Percentiles rank a stretch among this genome's conserved stretches.
Evolutionary conservation across 306 rosid species (phyloP).

Genomic region (Vigna reflexopilosa): DNA sequence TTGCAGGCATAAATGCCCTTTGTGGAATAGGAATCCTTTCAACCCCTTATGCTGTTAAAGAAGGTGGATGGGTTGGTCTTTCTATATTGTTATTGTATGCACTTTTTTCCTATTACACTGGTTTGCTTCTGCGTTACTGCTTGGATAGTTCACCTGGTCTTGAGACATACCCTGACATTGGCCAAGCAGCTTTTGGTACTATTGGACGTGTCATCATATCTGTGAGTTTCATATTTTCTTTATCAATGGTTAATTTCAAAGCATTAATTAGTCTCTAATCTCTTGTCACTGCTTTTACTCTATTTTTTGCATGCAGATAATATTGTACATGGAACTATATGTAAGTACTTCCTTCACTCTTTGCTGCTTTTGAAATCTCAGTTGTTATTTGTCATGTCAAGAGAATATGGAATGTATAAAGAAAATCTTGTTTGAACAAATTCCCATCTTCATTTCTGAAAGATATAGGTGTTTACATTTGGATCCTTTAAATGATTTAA

Average conservation of each 20-base stretch:
- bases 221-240: conserved; percentile 47
- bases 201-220: conserved; percentile 75
- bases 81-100: conserved; percentile 67
- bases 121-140: conserved; percentile 82
- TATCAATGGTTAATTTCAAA: neutral
- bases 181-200: conserved; percentile 92
- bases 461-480: no score
- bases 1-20: conserved; percentile 88
- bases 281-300: neutral
- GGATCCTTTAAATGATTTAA: no score
- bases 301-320: conserved; percentile 63
- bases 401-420: neutral
- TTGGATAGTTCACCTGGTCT: conserved; percentile 88
- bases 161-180: conserved; percentile 94
- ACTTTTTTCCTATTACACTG: conserved; percentile 81
- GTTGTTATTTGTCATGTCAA: neutral
- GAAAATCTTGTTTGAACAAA: no score
- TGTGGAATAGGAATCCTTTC: conserved; percentile 97
- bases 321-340: conserved; percentile 87
- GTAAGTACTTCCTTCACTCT: conserved; percentile 65
- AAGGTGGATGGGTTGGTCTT: conserved; percentile 94
- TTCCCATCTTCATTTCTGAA: no score
- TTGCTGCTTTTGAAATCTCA: conserved; percentile 1
- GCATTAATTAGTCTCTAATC: neutral
- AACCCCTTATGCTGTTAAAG: conserved; percentile 73